phyloP scores from a whole-genome alignment of 2,329 filamentous ascomycete species.

The Aspergillus eucalypticola region DNA sequence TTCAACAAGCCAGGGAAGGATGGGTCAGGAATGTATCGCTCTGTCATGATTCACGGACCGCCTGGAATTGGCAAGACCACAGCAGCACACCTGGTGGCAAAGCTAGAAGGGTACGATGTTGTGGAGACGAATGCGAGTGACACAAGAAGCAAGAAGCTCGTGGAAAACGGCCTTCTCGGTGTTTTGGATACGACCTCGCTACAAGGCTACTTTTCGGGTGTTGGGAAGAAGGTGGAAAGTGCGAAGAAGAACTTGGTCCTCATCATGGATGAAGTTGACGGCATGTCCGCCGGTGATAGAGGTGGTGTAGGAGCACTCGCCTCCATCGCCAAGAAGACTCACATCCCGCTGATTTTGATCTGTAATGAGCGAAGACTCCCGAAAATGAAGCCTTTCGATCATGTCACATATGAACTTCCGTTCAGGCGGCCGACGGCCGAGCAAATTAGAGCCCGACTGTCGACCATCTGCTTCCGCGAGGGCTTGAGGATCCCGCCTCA shows the following conservation, averaged over 20 bases:
- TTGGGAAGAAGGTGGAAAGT: conserved; percentile 75
- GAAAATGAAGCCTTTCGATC: conserved; percentile 98
- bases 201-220: conserved; percentile 83
- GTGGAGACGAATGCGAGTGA: conserved; percentile 96
- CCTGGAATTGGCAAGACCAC: conserved; percentile 98
- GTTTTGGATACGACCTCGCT: conserved; percentile 93
- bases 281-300: conserved; percentile 95
- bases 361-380: conserved; percentile 91
- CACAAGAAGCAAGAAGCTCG: conserved; percentile 90
- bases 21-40: conserved; percentile 77
- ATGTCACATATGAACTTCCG: conserved; percentile 76
- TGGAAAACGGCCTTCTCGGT: conserved; percentile 84
- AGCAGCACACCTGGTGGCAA: conserved; percentile 89
- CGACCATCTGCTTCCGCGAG: conserved; percentile 93
- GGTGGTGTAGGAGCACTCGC: conserved; percentile 93
- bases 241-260: conserved; percentile 91
- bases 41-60: conserved; percentile 93
- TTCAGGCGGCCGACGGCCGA: conserved; percentile 90
- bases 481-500: conserved; percentile 78
- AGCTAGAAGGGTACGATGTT: conserved; percentile 88
- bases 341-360: conserved; percentile 92
- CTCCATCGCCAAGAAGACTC: conserved; percentile 91
- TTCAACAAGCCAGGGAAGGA: conserved; percentile 84
- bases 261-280: conserved; percentile 99
- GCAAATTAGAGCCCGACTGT: conserved; percentile 86